A percentile compares a stretch with the other conserved stretches of the same genome.
Conservation (phyloP, 768 basidiomycete genomes). For the Lyophyllum semitale region DNA sequence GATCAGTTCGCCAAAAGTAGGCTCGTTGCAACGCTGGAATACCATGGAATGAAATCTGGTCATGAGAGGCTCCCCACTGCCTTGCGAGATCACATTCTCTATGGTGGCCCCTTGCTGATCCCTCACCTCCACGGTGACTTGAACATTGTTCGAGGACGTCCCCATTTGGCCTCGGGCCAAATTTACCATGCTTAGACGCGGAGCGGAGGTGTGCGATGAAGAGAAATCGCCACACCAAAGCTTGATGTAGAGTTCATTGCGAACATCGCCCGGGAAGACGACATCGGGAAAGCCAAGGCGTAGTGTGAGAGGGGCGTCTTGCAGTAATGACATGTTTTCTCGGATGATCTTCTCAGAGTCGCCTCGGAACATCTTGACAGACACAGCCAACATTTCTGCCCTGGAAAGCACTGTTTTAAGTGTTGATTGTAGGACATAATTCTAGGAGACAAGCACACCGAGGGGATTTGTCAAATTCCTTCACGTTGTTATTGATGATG, state of each 20-base stretch:
- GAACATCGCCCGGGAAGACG: constrained; percentile 88
- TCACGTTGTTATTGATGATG: constrained; percentile 77
- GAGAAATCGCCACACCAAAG: constrained; percentile 93
- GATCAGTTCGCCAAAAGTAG: constrained; percentile 91
- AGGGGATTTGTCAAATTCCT: constrained; percentile 81
- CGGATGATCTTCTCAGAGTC: constrained; percentile 70
- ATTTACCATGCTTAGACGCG: constrained; percentile 59
- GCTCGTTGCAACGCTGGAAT: constrained; percentile 83
- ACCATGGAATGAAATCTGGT: constrained; percentile 89
- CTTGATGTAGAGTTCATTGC: constrained; percentile 96
- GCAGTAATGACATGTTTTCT: constrained; percentile 83
- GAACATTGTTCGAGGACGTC: constrained; percentile 66
- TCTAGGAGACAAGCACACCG: constrained; percentile 50
- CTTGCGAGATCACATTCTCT: constrained; percentile 75
- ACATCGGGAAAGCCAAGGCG: constrained; percentile 96
- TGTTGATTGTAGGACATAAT: background rate
- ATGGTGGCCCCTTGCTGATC: constrained; percentile 68
- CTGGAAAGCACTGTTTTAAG: constrained; percentile 36
- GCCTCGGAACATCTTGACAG: constrained; percentile 87
- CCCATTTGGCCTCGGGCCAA: constrained; percentile 62
- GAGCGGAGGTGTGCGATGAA: constrained; percentile 46
- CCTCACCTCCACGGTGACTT: constrained; percentile 89
- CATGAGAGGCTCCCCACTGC: constrained; percentile 81
- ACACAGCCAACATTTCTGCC: constrained; percentile 85
- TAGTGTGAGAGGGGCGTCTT: constrained; percentile 78